phyloP scores from a whole-genome alignment of 2,329 filamentous ascomycete genomes.

The Nectriaceae sp. region DNA sequence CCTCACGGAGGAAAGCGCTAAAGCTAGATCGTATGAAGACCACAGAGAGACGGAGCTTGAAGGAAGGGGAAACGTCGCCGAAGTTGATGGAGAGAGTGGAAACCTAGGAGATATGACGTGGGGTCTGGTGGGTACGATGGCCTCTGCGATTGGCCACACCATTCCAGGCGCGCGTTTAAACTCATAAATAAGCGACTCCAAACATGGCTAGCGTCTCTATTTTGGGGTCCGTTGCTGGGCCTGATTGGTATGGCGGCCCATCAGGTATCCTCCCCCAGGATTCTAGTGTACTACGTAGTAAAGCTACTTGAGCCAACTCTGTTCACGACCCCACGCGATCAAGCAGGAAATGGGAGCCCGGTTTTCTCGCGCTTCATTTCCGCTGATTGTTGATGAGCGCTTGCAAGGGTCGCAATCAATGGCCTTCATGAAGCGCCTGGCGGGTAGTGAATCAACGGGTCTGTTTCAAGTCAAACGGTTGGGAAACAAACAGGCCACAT shows the following conservation, averaged over 20 bases:
- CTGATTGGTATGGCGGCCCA: constrained; percentile 14
- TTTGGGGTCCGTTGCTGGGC: constrained; percentile 13
- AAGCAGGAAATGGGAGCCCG: not conserved
- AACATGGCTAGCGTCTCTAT: constrained; percentile 23
- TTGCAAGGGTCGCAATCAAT: constrained; percentile 7
- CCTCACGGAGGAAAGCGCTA: not conserved
- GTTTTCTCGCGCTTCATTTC: not conserved
- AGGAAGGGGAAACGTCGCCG: not conserved
- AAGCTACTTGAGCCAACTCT: not conserved
- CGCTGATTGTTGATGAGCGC: constrained; percentile 16
- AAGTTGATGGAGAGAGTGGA: not conserved
- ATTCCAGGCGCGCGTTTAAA: constrained; percentile 31
- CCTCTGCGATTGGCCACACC: constrained; percentile 16
- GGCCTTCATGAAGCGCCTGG: constrained; percentile 11
- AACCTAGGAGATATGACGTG: not conserved
- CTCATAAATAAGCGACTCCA: constrained; percentile 19
- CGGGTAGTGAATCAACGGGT: constrained; percentile 22
- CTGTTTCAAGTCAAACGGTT: constrained; percentile 21
- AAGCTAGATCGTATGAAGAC: constrained; percentile 9
- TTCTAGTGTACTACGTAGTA: constrained; percentile 5
- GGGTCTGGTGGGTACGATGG: not conserved
- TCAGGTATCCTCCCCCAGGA: constrained; percentile 10
- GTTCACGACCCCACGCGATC: not conserved
- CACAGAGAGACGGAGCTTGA: not conserved
- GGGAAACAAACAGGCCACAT: not conserved